phyloP scores from a whole-genome alignment of 495 filamentous ascomycete species.

The Stereocaulon alpinum region DNA sequence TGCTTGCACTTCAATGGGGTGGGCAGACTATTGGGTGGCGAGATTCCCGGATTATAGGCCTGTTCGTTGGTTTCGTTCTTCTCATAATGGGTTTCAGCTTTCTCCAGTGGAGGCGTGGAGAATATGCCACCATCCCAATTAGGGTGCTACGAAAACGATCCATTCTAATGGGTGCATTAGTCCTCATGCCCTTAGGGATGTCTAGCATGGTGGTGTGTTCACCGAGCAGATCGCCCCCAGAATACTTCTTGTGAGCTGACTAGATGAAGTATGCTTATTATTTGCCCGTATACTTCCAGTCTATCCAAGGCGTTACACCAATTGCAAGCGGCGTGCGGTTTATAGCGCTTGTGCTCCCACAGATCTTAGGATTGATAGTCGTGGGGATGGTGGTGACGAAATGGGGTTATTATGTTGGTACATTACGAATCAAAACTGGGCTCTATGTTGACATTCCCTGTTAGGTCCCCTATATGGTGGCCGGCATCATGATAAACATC shows the following conservation, averaged over 20 bases:
- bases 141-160: conserved; percentile 24
- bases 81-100: conserved; percentile 20
- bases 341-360: conserved; percentile 39
- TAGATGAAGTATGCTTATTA: conserved; percentile 31
- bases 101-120: conserved; percentile 23
- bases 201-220: not conserved
- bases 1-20: conserved; percentile 37
- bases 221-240: not conserved
- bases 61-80: conserved; percentile 30
- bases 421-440: too few relatives aligned
- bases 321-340: conserved; percentile 40
- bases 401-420: conserved; percentile 27
- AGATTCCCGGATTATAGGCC: conserved; percentile 27
- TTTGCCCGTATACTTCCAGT: conserved; percentile 53
- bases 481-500: conserved; percentile 42
- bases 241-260: not conserved
- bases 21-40: conserved; percentile 31
- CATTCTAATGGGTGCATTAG: conserved; percentile 34
- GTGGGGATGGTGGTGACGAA: conserved; percentile 27
- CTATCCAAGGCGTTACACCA: conserved; percentile 33
- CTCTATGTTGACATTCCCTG: too few relatives aligned
- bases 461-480: conserved; percentile 32
- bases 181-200: conserved; percentile 27
- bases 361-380: conserved; percentile 28
- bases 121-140: conserved; percentile 22